phyloP scores from a whole-genome alignment of 116 monocot genomes.

The Iris pallida region DNA sequence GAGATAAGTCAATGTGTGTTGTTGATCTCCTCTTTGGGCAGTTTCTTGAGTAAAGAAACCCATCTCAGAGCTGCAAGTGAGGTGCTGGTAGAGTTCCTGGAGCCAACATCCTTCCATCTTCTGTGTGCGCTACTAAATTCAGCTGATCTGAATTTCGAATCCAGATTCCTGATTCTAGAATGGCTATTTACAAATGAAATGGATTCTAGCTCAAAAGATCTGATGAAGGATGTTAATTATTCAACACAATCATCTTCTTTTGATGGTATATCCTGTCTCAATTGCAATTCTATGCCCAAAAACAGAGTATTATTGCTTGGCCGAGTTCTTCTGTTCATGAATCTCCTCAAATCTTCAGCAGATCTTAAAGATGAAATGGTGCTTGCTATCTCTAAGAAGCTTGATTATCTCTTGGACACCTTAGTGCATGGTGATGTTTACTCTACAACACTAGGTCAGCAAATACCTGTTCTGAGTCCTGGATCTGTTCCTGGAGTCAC shows the following conservation, averaged over 20 bases:
- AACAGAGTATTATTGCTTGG: conserved; percentile 36
- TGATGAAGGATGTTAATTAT: conserved; percentile 13
- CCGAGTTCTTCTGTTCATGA: conserved; percentile 53
- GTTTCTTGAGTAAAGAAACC: conserved; percentile 48
- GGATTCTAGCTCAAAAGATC: conserved; percentile 1
- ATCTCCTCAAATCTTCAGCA: conserved; percentile 60
- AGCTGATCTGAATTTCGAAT: conserved; percentile 31
- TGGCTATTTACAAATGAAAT: conserved; percentile 48
- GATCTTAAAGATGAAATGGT: conserved; percentile 59
- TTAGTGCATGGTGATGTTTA: conserved; percentile 57
- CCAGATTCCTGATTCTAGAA: conserved; percentile 48
- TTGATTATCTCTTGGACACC: conserved; percentile 46
- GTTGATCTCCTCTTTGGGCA: conserved; percentile 50
- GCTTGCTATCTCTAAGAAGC: conserved; percentile 48
- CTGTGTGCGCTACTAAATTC: conserved; percentile 61
- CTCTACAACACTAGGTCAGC: conserved; percentile 47
- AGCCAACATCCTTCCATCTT: conserved; percentile 75
- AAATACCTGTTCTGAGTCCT: conserved; percentile 44
- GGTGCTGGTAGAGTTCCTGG: conserved; percentile 60
- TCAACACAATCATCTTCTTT: conserved; percentile 12
- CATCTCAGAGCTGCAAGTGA: conserved; percentile 71
- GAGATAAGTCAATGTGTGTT: conserved; percentile 55
- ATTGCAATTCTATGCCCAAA: conserved; percentile 20
- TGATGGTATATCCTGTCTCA: conserved; percentile 20
- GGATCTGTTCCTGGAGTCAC: conserved; percentile 29